Percentiles rank a stretch among this genome's conserved stretches.
Evolutionary conservation across 2,329 filamentous ascomycete species (phyloP).

Genomic region (Escovopsis weberi): DNA sequence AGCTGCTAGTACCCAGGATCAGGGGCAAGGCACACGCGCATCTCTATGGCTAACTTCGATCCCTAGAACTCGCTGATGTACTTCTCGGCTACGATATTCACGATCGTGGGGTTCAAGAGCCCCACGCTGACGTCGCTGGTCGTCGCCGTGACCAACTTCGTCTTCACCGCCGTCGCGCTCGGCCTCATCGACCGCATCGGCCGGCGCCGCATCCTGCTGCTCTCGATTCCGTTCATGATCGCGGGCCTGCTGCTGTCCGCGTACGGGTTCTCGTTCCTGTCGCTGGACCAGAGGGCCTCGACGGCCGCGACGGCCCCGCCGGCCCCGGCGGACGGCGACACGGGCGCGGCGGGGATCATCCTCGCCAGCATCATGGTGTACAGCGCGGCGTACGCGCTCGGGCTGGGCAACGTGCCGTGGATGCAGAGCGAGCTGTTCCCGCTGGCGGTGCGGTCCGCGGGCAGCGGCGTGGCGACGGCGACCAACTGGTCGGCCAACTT

Average conservation of each 20-base stretch:
- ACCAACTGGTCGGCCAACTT: slow-evolving; percentile 87
- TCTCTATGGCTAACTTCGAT: no score
- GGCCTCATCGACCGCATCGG: slow-evolving; percentile 67
- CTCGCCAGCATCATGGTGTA: slow-evolving; percentile 67
- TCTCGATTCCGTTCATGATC: slow-evolving; percentile 74
- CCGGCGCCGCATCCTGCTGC: slow-evolving; percentile 64
- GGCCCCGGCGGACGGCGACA: slow-evolving; percentile 7
- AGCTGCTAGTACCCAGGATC: no score
- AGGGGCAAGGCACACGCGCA: no score
- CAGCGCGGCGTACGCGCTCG: slow-evolving; percentile 73
- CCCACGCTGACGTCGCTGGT: slow-evolving; percentile 69
- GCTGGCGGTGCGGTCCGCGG: slow-evolving; percentile 55
- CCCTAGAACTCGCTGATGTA: slow-evolving; percentile 77
- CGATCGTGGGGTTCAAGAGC: slow-evolving; percentile 59
- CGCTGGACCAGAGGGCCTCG: slow-evolving; percentile 20
- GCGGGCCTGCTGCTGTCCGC: slow-evolving; percentile 56
- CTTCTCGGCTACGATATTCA: slow-evolving; percentile 72
- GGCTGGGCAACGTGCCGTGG: slow-evolving; percentile 88
- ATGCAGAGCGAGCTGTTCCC: slow-evolving; percentile 91
- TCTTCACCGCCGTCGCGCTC: slow-evolving; percentile 64
- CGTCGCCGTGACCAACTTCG: slow-evolving; percentile 70
- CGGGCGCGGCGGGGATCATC: slow-evolving; percentile 39
- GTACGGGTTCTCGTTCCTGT: slow-evolving; percentile 54
- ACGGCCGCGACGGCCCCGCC: slow-evolving; percentile 6
- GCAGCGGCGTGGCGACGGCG: slow-evolving; percentile 58